These are phyloP conservation scores for Actinomucor elegans DNA, from an alignment of 371 early-diverging fungal species.

Conservation along the genomic window DNA sequence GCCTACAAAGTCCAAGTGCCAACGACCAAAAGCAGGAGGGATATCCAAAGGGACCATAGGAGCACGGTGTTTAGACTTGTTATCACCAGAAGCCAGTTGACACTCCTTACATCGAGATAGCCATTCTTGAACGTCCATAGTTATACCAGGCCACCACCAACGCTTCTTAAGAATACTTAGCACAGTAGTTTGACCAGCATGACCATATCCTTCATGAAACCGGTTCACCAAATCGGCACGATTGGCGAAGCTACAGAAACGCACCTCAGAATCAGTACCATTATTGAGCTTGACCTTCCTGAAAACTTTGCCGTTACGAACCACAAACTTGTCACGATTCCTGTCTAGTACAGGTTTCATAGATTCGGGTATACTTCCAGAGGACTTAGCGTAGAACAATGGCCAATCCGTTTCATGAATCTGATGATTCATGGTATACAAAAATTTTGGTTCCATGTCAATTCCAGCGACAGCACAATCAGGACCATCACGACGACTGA, in stretches of 20 bases:
- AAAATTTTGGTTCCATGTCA: conserved; percentile 13
- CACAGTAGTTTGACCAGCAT: conserved; percentile 11
- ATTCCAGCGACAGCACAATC: background rate
- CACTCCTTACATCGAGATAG: background rate
- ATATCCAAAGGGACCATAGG: conserved; percentile 7
- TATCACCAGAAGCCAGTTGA: conserved; percentile 4
- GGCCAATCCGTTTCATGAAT: conserved; percentile 19
- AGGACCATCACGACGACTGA: background rate
- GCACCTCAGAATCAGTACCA: background rate
- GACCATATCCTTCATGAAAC: conserved; percentile 14
- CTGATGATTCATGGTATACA: conserved; percentile 3
- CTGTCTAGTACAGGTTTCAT: background rate
- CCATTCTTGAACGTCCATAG: conserved; percentile 8
- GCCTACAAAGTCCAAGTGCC: conserved; percentile 33
- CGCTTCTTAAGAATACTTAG: background rate
- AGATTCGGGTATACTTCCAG: conserved; percentile 20
- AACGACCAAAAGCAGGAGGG: conserved; percentile 14
- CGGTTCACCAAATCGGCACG: conserved; percentile 8
- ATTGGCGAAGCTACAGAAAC: background rate
- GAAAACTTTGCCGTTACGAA: background rate
- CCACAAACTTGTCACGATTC: background rate
- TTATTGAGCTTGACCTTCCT: background rate
- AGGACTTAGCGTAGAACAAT: conserved; percentile 3
- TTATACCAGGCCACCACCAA: conserved; percentile 4
- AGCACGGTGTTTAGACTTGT: background rate